Conservation (phyloP, 2,329 filamentous ascomycete genomes). For the Amylocarpus encephaloides region DNA sequence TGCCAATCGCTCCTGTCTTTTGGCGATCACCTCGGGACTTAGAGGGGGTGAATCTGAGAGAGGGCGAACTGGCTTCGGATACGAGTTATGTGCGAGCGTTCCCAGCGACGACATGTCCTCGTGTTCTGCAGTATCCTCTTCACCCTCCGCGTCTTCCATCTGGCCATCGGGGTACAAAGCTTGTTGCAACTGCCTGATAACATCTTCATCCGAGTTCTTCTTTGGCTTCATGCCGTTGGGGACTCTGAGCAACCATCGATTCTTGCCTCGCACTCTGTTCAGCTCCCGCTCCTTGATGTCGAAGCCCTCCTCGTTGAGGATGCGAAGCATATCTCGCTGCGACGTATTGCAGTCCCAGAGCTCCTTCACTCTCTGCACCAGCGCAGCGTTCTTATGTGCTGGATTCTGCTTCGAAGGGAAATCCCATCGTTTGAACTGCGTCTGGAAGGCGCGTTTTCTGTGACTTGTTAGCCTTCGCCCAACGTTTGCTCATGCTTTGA, state of each 20-base stretch:
- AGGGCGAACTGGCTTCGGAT: slow-evolving; percentile 12
- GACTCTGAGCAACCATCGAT: slow-evolving; percentile 60
- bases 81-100: slow-evolving; percentile 16
- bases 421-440: slow-evolving; percentile 70
- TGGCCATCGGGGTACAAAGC: slow-evolving; percentile 30
- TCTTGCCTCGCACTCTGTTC: slow-evolving; percentile 60
- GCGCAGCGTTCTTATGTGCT: slow-evolving; percentile 60
- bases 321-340: slow-evolving; percentile 67
- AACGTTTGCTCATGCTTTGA: too few species aligned
- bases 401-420: slow-evolving; percentile 71
- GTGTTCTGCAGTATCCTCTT: slow-evolving; percentile 16
- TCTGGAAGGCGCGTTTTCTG: slow-evolving; percentile 72
- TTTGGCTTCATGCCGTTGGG: slow-evolving; percentile 50
- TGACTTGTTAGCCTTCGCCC: neutral
- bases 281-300: slow-evolving; percentile 66
- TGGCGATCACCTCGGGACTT: slow-evolving; percentile 42
- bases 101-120: slow-evolving; percentile 13
- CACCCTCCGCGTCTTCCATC: slow-evolving; percentile 23
- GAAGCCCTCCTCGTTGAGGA: slow-evolving; percentile 66
- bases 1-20: slow-evolving; percentile 47
- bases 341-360: slow-evolving; percentile 70
- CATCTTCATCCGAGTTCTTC: slow-evolving; percentile 31
- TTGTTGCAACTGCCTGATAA: slow-evolving; percentile 30
- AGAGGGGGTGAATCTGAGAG: slow-evolving; percentile 32
- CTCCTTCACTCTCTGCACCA: slow-evolving; percentile 65